These are phyloP conservation scores for Fraxinus dipetala DNA, from an alignment of 305 asterid genomes.

Conservation along the genomic window DNA sequence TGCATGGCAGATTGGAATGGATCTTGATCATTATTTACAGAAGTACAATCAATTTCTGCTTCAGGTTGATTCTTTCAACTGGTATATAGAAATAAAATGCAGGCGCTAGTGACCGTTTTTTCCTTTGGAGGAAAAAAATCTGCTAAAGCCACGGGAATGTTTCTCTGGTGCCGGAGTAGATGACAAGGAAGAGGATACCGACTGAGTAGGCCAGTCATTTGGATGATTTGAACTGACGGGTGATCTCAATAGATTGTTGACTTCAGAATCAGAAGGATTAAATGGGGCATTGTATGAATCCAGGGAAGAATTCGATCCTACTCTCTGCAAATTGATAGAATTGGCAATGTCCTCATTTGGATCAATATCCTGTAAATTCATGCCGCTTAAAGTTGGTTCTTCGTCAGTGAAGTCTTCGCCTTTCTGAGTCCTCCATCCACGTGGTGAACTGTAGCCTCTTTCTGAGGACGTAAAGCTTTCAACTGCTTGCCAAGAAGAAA, in stretches of 20 bases:
- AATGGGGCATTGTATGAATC: conserved; percentile 37
- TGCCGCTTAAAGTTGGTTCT: conserved; percentile 52
- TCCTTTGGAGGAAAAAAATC: conserved; percentile 83
- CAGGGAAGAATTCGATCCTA: conserved; percentile 58
- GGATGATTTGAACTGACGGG: conserved; percentile 51
- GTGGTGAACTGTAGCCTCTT: conserved; percentile 44
- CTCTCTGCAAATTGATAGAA: conserved; percentile 40
- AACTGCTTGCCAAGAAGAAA: conserved; percentile 83
- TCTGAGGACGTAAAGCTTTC: conserved; percentile 66
- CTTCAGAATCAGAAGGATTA: conserved; percentile 65
- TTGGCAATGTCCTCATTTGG: conserved; percentile 44
- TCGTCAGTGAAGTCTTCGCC: conserved; percentile 41
- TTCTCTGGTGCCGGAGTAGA: conserved; percentile 78
- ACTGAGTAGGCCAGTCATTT: conserved; percentile 56
- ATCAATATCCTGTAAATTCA: conserved; percentile 45
- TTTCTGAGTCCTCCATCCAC: conserved; percentile 35
- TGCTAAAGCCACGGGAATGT: conserved; percentile 71
- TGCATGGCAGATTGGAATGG: conserved; percentile 14
- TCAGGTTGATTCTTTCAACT: conserved; percentile 21
- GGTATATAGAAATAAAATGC: conserved; percentile 15
- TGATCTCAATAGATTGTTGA: conserved; percentile 50
- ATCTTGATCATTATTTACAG: conserved; percentile 43
- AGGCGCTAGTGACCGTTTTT: conserved; percentile 39
- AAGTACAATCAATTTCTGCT: conserved; percentile 11
- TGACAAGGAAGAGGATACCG: conserved; percentile 58